Conservation (phyloP, 2,329 filamentous ascomycete species). For the Cordyceps pruinosa region DNA sequence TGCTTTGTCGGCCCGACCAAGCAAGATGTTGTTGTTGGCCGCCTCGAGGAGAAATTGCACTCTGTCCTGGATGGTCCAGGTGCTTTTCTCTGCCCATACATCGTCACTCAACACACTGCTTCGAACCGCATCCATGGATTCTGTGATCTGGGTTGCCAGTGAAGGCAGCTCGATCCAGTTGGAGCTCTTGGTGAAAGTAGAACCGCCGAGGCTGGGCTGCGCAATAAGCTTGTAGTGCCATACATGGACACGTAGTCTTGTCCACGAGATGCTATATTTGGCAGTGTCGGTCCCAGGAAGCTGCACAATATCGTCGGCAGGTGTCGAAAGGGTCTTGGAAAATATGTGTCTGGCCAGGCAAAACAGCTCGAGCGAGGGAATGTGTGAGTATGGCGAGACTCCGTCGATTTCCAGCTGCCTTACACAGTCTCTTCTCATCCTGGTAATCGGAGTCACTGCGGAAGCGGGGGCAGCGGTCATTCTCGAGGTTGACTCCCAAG, state of each 20-base stretch:
- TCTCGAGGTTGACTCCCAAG: constrained; percentile 23
- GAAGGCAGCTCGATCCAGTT: constrained; percentile 54
- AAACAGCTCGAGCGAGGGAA: constrained; percentile 78
- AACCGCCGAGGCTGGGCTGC: constrained; percentile 49
- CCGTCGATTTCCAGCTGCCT: constrained; percentile 70
- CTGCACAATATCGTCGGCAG: constrained; percentile 20
- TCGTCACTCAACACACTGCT: constrained; percentile 29
- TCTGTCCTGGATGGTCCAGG: constrained; percentile 43
- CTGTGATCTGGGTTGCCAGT: constrained; percentile 44
- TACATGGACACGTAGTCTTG: constrained; percentile 64
- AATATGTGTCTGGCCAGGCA: constrained; percentile 58
- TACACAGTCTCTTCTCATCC: constrained; percentile 54
- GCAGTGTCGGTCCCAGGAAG: constrained; percentile 28
- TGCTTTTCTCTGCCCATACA: constrained; percentile 29
- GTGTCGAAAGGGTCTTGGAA: constrained; percentile 20
- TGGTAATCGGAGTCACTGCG: constrained; percentile 23
- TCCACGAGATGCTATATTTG: constrained; percentile 47
- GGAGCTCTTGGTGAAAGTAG: constrained; percentile 47
- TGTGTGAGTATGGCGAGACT: constrained; percentile 76
- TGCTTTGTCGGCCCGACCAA: constrained; percentile 73
- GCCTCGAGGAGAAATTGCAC: constrained; percentile 74
- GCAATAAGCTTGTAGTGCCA: constrained; percentile 57
- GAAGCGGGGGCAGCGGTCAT: background rate
- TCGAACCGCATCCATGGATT: constrained; percentile 36
- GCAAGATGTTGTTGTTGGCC: constrained; percentile 74